Base-by-base conservation (phyloP, 495 filamentous ascomycete species). In the Penicillium lividum region DNA sequence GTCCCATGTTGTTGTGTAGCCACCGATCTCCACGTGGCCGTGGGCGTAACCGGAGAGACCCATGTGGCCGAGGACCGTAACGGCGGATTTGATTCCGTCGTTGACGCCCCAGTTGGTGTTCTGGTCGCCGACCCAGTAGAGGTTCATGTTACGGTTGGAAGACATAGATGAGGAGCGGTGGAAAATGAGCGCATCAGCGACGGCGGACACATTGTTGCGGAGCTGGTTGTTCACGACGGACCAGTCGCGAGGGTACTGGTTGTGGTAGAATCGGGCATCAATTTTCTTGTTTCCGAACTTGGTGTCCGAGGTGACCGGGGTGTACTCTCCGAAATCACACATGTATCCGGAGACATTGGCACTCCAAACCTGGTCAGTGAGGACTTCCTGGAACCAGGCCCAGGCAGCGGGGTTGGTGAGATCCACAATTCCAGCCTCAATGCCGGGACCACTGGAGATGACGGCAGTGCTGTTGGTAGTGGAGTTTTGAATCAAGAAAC, bases 51-150 rank as follows among this genome's bases (percentile, higher is more conserved):
- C 65, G 33, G 65, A 68, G 31, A 68, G 52, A 43, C 65, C 65
- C 65, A 68, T 68, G 31, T 68, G 65, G 10, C 65, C 65, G 28
- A 66, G 56, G 40, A 68, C 60, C 0, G 65, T 66, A 15, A 68
- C 54, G n/a, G 63, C 49, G n/a, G 65, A 60, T 53, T 68, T 68
- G 34, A 68, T 65, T 7, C 65, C 63, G 30, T 68, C 65, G 30
- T 68, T 68, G n/a, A 63, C 43, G n/a, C 62, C 63, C 65, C 65
- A 68, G 47, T 60, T 59, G 18, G 63, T 66, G 42, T 66, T 29
- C 46, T 68, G 62, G 34, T 68, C 65, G 30, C 65, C 65, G 18
- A 58, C 62, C 65, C 65, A 68, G 60, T 65, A 68, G 9, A 68
- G 49, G 45, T 68, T 68, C 63, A 65, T 65, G 46, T 63, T 51